Evolutionary conservation across 257 asterid species (phyloP), one percentile per base, ranked within the genome.

Genomic region (Catharanthus roseus): DNA sequence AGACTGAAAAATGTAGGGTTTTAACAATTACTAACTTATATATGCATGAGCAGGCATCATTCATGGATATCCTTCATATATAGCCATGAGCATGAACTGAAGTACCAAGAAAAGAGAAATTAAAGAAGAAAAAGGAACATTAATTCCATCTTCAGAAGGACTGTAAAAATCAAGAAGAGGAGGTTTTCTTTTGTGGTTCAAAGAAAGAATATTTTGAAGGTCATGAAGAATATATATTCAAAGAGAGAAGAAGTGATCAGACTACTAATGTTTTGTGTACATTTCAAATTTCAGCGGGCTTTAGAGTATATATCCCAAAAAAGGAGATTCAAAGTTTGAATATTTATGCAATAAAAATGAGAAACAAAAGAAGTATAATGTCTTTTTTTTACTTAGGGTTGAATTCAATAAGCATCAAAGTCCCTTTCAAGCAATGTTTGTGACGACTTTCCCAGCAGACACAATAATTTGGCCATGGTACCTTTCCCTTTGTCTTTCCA

Each of bases 381-480:
- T 41, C 47, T 67, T n/a, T 55, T 54, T 47, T 78, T 76, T 38
- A 66, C 75, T 75, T 79, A n/a, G 72, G 74, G 77, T 68, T 75
- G 80, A 77, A 75, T 70, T 79, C 65, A 78, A 77, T n/a, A n/a
- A 38, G 77, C 51, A 50, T 78, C 75, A 60, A 61, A 45, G 72
- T 77, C 69, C 60, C 79, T 82, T 84, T 80, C 83, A 82, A 77
- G 89, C 85, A 78, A 82, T 76, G 65, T 21, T 38, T 3, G 42
- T 3, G 5, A 38, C 3, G 53, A 63, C 34, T 67, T 76, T 70
- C 39, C 67, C 65, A 63, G 72, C 41, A 70, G 82, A 77, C 89
- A 85, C 64, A 73, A 85, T 85, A 73, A 85, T 79, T 85, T 66
- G 74, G 87, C 85, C n/a, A n/a, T n/a, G n/a, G n/a, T n/a, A n/a